Percentiles rank a stretch among this genome's conserved stretches.
These are phyloP conservation scores for Microascus cirrosus DNA, from an alignment of 2,329 filamentous ascomycete genomes.

Conservation along the genomic window DNA sequence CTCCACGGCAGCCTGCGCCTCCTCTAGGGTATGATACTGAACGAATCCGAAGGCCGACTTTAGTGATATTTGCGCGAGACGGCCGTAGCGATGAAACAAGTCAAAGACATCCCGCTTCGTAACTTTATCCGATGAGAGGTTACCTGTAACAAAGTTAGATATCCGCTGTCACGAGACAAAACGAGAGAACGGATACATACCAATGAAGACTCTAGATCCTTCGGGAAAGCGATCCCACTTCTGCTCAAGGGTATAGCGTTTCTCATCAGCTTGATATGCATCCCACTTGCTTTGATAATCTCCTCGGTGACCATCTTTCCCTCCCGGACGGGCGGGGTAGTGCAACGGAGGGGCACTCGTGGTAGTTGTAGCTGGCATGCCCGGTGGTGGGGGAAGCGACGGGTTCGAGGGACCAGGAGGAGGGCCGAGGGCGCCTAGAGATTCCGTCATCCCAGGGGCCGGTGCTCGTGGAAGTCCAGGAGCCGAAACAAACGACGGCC, in stretches of 20 bases:
- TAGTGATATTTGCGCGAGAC: constrained; percentile 86
- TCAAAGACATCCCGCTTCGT: constrained; percentile 83
- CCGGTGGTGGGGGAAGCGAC: constrained; percentile 1
- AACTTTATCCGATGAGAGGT: constrained; percentile 41
- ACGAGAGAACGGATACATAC: constrained; percentile 30
- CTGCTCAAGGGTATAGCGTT: constrained; percentile 64
- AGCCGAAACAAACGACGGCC: background rate
- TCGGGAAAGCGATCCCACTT: constrained; percentile 74
- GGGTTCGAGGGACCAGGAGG: constrained; percentile 1
- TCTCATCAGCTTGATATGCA: constrained; percentile 60
- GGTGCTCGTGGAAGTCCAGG: background rate
- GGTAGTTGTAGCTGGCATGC: background rate
- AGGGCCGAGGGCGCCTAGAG: constrained; percentile 1
- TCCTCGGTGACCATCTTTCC: background rate
- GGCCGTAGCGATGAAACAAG: constrained; percentile 75
- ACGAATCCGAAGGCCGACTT: constrained; percentile 97
- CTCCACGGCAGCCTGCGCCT: constrained; percentile 66
- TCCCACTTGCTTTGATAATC: constrained; percentile 25
- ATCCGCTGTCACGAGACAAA: constrained; percentile 6
- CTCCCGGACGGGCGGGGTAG: background rate
- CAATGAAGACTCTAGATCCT: constrained; percentile 70
- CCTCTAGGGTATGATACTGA: constrained; percentile 69
- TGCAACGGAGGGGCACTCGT: background rate
- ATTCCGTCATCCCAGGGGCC: constrained; percentile 1
- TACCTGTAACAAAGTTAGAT: constrained; percentile 47